Conservation (phyloP, 2,329 filamentous ascomycete genomes). For the Trichothecium sympodiale region DNA sequence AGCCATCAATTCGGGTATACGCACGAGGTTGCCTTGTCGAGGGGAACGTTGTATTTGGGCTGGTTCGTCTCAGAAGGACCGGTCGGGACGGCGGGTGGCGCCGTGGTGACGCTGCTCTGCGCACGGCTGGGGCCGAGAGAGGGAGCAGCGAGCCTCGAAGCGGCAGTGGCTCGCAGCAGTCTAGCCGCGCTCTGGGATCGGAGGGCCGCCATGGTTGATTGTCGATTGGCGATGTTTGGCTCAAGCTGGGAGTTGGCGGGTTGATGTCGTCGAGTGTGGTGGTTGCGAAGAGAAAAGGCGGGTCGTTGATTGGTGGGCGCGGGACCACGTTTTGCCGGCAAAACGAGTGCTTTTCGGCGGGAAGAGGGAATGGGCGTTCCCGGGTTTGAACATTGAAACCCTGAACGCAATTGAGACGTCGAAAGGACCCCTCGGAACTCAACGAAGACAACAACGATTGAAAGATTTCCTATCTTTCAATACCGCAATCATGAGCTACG, state of each 20-base stretch:
- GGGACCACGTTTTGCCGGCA: constrained; percentile 29
- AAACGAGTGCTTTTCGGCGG: constrained; percentile 38
- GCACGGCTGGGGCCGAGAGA: constrained; percentile 34
- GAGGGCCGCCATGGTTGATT: constrained; percentile 53
- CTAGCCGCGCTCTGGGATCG: constrained; percentile 42
- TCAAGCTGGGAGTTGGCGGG: constrained; percentile 6
- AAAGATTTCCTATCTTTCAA: constrained; percentile 12
- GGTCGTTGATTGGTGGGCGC: constrained; percentile 28
- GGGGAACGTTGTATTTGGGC: constrained; percentile 69
- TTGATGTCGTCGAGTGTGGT: constrained; percentile 13
- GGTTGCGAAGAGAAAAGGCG: constrained; percentile 9
- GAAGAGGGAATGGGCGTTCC: constrained; percentile 8
- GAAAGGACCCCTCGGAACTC: constrained; percentile 2
- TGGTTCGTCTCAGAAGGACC: constrained; percentile 43
- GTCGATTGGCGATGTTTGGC: constrained; percentile 4
- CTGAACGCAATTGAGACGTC: constrained; percentile 10
- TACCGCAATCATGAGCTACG: constrained; percentile 74
- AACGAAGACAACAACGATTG: neutral
- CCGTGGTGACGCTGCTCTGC: constrained; percentile 38
- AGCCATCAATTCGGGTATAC: constrained; percentile 4
- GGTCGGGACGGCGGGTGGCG: constrained; percentile 25
- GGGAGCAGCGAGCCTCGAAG: constrained; percentile 25
- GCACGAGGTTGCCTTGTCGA: constrained; percentile 88
- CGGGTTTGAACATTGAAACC: constrained; percentile 17
- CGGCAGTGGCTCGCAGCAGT: constrained; percentile 36